These are phyloP conservation scores for Berberis vulgaris DNA, from an alignment of 164 flowering plant species.

Conservation along the genomic window DNA sequence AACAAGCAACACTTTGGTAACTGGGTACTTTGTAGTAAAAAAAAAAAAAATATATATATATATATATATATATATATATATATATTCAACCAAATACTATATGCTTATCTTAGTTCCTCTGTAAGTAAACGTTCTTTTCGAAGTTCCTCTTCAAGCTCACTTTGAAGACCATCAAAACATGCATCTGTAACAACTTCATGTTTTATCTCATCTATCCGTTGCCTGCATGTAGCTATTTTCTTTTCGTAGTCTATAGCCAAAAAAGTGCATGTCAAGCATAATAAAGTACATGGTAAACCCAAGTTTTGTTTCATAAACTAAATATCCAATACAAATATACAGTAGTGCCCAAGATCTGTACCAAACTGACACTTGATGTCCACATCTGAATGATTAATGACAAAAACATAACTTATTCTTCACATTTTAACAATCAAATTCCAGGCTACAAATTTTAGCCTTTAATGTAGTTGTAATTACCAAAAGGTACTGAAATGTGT, in stretches of 20 bases:
- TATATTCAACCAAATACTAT: background rate
- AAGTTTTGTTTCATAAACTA: too few relatives aligned
- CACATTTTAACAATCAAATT: too few relatives aligned
- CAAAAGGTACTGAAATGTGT: too few relatives aligned
- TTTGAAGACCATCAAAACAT: constrained; percentile 38
- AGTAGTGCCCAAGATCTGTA: too few relatives aligned
- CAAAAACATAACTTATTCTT: too few relatives aligned
- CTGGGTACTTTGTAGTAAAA: background rate
- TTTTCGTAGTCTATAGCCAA: constrained; percentile 42
- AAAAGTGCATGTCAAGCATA: constrained; percentile 4
- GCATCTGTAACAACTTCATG: constrained; percentile 37
- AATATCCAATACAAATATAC: background rate
- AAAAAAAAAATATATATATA: background rate
- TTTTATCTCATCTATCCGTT: constrained; percentile 43
- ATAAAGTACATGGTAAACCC: background rate
- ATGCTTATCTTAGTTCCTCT: constrained; percentile 76
- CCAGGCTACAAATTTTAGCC: too few relatives aligned
- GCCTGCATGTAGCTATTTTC: constrained; percentile 48
- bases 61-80: too few relatives aligned
- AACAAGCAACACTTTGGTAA: constrained; percentile 8
- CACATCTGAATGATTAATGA: too few relatives aligned
- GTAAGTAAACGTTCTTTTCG: constrained; percentile 32
- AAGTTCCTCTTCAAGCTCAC: constrained; percentile 44
- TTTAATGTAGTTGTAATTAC: too few relatives aligned
- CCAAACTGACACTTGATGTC: too few relatives aligned